phyloP scores from a whole-genome alignment of 495 filamentous ascomycete species.

The Xylaria nigripes region DNA sequence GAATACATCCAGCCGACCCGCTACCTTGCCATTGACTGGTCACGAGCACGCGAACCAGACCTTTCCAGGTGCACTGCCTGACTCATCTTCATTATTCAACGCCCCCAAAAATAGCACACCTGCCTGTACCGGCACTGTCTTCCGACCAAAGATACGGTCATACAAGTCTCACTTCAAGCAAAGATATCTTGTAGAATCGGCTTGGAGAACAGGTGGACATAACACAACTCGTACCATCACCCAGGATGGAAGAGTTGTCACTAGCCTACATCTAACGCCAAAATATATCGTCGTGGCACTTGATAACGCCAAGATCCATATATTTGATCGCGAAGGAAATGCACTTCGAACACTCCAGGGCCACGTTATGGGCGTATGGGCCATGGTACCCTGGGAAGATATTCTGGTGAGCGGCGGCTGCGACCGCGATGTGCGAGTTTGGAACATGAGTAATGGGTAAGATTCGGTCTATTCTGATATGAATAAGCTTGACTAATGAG shows the following conservation, averaged over 20 bases:
- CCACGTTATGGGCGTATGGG: conserved; percentile 99
- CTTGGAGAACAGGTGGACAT: conserved; percentile 83
- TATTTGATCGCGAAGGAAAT: conserved; percentile 86
- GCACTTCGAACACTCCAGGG: conserved; percentile 83
- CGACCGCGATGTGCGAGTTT: conserved; percentile 92
- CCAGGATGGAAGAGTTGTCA: conserved; percentile 93
- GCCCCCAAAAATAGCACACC: conserved; percentile 32
- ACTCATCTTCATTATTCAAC: conserved; percentile 19
- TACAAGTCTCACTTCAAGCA: conserved; percentile 98
- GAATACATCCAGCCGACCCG: conserved; percentile 18
- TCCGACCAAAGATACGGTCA: conserved; percentile 46
- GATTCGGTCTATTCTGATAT: neutral
- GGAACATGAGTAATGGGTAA: conserved; percentile 95
- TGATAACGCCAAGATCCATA: conserved; percentile 97
- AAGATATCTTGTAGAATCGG: conserved; percentile 91
- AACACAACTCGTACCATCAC: conserved; percentile 77
- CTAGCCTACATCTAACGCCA: conserved; percentile 83
- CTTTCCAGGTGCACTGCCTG: conserved; percentile 31
- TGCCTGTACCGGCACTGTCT: conserved; percentile 15
- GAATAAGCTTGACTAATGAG: conserved; percentile 14
- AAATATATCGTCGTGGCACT: conserved; percentile 97
- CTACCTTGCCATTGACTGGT: conserved; percentile 20
- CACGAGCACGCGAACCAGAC: conserved; percentile 25
- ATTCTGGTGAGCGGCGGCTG: conserved; percentile 93
- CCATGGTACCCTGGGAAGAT: conserved; percentile 98